A percentile compares a stretch with the other conserved stretches of the same genome.
These are phyloP conservation scores for Candida awuae DNA, from an alignment of 805 yeast genomes.

Conservation along the genomic window DNA sequence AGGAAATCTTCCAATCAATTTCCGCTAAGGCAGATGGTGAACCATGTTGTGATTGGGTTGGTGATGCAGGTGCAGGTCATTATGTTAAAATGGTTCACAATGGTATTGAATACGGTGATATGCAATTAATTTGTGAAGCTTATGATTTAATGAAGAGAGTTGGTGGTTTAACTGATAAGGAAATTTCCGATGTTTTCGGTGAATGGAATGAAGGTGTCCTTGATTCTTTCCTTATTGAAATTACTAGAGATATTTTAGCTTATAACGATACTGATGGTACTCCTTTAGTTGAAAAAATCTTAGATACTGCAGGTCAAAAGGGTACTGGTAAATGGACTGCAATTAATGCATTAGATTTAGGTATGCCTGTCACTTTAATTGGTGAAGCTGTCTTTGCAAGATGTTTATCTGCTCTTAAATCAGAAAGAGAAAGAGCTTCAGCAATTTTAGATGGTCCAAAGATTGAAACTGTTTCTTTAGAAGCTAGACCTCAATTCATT, in stretches of 20 bases:
- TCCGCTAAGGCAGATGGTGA: constrained; percentile 96
- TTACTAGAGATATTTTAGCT: constrained; percentile 89
- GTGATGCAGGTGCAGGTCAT: constrained; percentile 98
- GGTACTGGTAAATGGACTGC: constrained; percentile 99
- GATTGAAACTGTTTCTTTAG: constrained; percentile 51
- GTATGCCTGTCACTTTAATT: constrained; percentile 96
- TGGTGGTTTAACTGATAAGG: constrained; percentile 83
- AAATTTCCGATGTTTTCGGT: constrained; percentile 86
- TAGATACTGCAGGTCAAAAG: constrained; percentile 97
- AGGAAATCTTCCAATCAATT: constrained; percentile 91
- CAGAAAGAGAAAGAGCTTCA: constrained; percentile 85
- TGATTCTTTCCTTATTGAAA: constrained; percentile 94
- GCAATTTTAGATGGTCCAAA: constrained; percentile 71
- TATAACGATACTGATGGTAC: constrained; percentile 84
- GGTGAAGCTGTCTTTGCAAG: constrained; percentile 99
- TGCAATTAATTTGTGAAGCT: constrained; percentile 98
- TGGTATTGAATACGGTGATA: constrained; percentile 99
- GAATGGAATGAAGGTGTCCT: constrained; percentile 96
- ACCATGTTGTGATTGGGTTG: constrained; percentile 99
- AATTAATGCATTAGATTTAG: constrained; percentile 92
- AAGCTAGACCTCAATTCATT: constrained; percentile 75
- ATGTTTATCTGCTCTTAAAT: constrained; percentile 87
- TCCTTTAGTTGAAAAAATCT: constrained; percentile 92
- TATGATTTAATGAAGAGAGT: constrained; percentile 93
- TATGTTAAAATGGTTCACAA: constrained; percentile 99